Percentiles rank a stretch among this genome's conserved stretches.
These are phyloP conservation scores for Priceomyces medius DNA, from an alignment of 805 yeast genomes.

Conservation along the genomic window DNA sequence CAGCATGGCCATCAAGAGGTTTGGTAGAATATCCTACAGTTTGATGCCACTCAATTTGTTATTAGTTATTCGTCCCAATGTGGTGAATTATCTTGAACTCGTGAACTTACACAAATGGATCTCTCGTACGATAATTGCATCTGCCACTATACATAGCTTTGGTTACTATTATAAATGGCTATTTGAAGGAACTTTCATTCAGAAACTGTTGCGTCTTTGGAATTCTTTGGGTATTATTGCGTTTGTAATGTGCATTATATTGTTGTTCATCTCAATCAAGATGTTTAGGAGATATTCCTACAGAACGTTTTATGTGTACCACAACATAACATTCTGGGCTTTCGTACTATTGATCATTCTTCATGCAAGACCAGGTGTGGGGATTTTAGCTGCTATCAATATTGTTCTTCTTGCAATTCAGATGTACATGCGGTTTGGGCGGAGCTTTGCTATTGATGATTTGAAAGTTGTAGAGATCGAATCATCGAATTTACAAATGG, in stretches of 20 bases:
- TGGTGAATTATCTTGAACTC: constrained; percentile 51
- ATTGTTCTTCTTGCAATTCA: constrained; percentile 33
- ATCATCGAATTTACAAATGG: constrained; percentile 18
- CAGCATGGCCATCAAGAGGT: constrained; percentile 46
- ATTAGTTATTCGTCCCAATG: constrained; percentile 52
- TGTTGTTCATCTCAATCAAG: constrained; percentile 47
- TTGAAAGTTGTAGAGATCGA: constrained; percentile 15
- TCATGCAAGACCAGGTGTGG: constrained; percentile 74
- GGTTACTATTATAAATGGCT: constrained; percentile 55
- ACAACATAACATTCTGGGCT: constrained; percentile 49
- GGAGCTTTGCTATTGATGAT: constrained; percentile 12
- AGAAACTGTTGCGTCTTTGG: constrained; percentile 30
- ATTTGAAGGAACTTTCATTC: constrained; percentile 26
- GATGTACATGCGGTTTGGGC: constrained; percentile 28
- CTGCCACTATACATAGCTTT: constrained; percentile 50
- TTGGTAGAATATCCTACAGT: constrained; percentile 61
- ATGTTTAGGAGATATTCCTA: constrained; percentile 52
- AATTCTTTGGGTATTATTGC: constrained; percentile 57
- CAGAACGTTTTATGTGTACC: constrained; percentile 54
- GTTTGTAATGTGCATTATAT: constrained; percentile 30
- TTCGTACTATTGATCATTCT: constrained; percentile 46
- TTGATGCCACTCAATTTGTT: constrained; percentile 58
- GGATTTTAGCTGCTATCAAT: constrained; percentile 14
- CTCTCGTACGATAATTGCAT: constrained; percentile 52
- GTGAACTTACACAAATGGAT: constrained; percentile 69